Evolutionary conservation across 257 asterid genomes (phyloP).

Genomic region (Cynanchum wilfordii): DNA sequence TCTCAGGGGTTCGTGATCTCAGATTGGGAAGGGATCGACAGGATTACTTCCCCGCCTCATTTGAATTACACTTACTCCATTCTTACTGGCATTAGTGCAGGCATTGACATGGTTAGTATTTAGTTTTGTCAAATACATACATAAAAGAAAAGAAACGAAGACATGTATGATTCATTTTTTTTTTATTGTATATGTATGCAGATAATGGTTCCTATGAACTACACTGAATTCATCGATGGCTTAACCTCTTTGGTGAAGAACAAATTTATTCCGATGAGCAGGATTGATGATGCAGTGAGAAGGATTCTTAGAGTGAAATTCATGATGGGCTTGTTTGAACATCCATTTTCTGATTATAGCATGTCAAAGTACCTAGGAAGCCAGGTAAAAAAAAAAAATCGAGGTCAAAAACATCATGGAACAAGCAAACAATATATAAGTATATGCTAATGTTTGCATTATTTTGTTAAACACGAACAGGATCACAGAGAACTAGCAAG

Average conservation of each 20-base stretch:
- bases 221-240: slow-evolving; percentile 52
- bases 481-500: slow-evolving; percentile 38
- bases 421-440: too few relatives aligned
- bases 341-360: slow-evolving; percentile 62
- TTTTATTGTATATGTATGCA: slow-evolving; percentile 21
- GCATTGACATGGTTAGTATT: slow-evolving; percentile 42
- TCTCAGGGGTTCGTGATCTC: slow-evolving; percentile 45
- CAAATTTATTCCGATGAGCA: slow-evolving; percentile 41
- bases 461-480: slow-evolving; percentile 1
- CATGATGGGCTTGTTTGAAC: slow-evolving; percentile 63
- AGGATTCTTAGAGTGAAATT: slow-evolving; percentile 67
- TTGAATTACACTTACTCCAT: slow-evolving; percentile 38
- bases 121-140: background rate
- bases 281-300: slow-evolving; percentile 66
- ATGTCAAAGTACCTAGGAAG: slow-evolving; percentile 55
- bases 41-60: slow-evolving; percentile 37
- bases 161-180: background rate
- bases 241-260: slow-evolving; percentile 44
- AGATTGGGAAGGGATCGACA: slow-evolving; percentile 37
- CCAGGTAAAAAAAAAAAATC: slow-evolving; percentile 17
- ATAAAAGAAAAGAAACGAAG: background rate
- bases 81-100: slow-evolving; percentile 34
- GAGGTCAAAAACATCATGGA: too few relatives aligned
- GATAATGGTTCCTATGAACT: slow-evolving; percentile 64
- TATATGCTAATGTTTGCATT: background rate